These are phyloP conservation scores for Umbilicus rupestris DNA, from an alignment of 164 flowering plant species.

Conservation along the genomic window DNA sequence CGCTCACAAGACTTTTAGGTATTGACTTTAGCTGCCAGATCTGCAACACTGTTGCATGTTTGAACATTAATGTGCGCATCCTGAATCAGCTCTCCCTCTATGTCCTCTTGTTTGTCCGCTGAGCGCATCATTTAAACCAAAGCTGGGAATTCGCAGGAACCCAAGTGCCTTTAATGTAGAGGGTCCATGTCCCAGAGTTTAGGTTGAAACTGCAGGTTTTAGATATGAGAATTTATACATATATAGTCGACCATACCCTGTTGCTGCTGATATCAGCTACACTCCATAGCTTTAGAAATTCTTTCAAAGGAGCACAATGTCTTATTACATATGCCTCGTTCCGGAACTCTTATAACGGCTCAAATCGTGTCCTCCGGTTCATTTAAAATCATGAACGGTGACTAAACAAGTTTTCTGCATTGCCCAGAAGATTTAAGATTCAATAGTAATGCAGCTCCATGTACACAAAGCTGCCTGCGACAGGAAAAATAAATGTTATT, in stretches of 20 bases:
- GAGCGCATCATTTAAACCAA: neutral
- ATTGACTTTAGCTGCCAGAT: neutral
- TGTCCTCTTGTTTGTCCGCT: neutral
- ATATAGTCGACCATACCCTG: neutral
- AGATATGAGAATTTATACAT: neutral
- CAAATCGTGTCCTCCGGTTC: no score
- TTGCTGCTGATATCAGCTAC: neutral
- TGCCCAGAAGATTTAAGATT: no score
- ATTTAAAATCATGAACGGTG: no score
- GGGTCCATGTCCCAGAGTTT: neutral
- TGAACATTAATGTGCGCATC: neutral
- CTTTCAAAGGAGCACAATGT: no score
- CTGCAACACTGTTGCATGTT: neutral
- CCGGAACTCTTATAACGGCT: no score
- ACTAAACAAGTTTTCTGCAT: no score
- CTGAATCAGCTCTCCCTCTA: neutral
- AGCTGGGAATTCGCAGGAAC: neutral
- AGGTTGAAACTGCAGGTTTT: neutral
- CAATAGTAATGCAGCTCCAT: no score
- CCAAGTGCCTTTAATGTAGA: neutral
- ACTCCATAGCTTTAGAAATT: neutral
- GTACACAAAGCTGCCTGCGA: no score
- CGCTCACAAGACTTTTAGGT: neutral
- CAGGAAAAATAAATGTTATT: no score
- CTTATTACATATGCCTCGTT: no score